These are phyloP conservation scores for Tuber umbilicatum DNA, from an alignment of 495 filamentous ascomycete species.

Conservation along the genomic window DNA sequence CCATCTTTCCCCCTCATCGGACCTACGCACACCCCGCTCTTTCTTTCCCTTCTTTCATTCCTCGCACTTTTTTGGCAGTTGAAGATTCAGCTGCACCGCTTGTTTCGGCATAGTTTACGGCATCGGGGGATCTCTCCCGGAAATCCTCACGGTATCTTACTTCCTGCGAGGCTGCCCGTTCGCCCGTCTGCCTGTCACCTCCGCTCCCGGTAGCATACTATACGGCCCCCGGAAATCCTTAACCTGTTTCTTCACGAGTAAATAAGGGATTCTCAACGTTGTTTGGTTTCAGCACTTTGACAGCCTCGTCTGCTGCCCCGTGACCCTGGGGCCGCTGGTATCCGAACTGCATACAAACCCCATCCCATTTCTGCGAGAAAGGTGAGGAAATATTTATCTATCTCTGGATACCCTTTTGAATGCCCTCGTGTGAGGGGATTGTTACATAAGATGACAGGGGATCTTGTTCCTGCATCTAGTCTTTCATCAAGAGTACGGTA, in stretches of 20 bases:
- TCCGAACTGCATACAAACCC: not conserved
- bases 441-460: not conserved
- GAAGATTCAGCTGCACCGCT: not conserved
- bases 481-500: not conserved
- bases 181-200: not conserved
- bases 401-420: not conserved
- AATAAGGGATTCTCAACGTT: not conserved
- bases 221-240: not conserved
- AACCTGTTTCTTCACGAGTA: not conserved
- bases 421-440: not conserved
- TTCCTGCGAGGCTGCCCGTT: not conserved
- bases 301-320: not conserved
- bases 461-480: not conserved
- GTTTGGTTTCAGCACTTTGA: not conserved
- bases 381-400: not conserved
- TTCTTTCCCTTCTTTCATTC: conserved; percentile 6
- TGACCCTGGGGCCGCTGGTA: not conserved
- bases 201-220: not conserved
- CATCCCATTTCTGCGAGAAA: not conserved
- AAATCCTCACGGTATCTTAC: not conserved
- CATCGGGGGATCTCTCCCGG: not conserved
- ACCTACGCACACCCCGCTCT: conserved; percentile 11
- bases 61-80: not conserved
- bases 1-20: conserved; percentile 8
- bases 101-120: not conserved